A percentile compares a stretch with the other conserved stretches of the same genome.
Evolutionary conservation across 768 basidiomycete species (phyloP).

Genomic region (Pholiota conissans): DNA sequence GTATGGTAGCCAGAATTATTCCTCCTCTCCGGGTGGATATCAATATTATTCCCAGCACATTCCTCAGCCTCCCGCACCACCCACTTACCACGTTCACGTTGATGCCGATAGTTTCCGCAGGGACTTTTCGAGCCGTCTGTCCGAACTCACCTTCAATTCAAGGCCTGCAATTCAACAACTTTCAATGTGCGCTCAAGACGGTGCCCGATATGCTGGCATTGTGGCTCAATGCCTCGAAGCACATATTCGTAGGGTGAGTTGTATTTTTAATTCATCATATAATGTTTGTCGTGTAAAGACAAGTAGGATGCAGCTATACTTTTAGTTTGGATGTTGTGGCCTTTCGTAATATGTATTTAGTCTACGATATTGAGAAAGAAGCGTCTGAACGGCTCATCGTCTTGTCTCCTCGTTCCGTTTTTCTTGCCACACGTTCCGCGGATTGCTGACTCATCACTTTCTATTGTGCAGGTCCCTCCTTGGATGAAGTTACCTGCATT

Average conservation of each 20-base stretch:
- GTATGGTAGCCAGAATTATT: constrained; percentile 48
- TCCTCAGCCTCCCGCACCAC: constrained; percentile 37
- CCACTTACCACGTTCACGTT: constrained; percentile 29
- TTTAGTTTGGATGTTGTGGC: constrained; percentile 8
- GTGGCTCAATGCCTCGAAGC: constrained; percentile 80
- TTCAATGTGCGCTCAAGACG: constrained; percentile 91
- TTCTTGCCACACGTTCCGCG: constrained; percentile 37
- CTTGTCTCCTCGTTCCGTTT: constrained; percentile 14
- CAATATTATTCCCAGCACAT: constrained; percentile 48
- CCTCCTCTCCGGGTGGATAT: constrained; percentile 32
- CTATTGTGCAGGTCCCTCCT: constrained; percentile 70
- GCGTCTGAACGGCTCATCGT: constrained; percentile 32
- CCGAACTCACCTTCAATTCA: constrained; percentile 90
- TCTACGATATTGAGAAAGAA: constrained; percentile 34
- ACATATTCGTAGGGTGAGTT: constrained; percentile 90
- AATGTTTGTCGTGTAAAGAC: constrained; percentile 25
- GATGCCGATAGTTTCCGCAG: constrained; percentile 45
- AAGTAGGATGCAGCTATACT: constrained; percentile 8
- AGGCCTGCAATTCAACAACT: constrained; percentile 91
- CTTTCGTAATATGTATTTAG: constrained; percentile 34
- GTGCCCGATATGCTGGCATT: constrained; percentile 72
- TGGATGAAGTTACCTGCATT: constrained; percentile 92
- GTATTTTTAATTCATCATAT: constrained; percentile 21
- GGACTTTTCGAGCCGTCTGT: constrained; percentile 73
- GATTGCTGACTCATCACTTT: constrained; percentile 72